Conservation (phyloP, 805 yeast genomes). For the Candida mattraensis region DNA sequence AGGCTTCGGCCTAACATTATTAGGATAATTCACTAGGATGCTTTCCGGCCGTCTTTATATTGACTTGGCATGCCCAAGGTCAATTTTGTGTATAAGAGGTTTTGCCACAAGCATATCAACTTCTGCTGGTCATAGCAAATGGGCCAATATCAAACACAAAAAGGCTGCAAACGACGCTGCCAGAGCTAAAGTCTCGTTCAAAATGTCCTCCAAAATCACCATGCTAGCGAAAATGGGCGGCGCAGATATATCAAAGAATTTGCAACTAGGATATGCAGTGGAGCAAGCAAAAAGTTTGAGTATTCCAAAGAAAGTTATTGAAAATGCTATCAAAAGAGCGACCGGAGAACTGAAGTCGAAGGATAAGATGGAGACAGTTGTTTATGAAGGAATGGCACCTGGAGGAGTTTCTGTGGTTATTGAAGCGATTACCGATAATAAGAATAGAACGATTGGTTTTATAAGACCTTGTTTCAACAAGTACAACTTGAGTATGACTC, state of each 20-base stretch:
- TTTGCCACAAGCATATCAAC: constrained; percentile 8
- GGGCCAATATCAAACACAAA: constrained; percentile 94
- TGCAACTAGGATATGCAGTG: constrained; percentile 64
- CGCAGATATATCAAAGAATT: constrained; percentile 59
- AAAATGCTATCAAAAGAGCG: constrained; percentile 84
- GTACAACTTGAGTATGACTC: constrained; percentile 62
- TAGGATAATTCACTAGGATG: no score
- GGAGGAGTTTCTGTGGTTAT: constrained; percentile 86
- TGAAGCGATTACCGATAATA: constrained; percentile 88
- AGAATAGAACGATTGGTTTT: constrained; percentile 72
- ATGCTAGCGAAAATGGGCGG: constrained; percentile 76
- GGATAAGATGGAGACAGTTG: constrained; percentile 50
- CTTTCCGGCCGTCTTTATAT: no score
- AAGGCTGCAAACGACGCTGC: constrained; percentile 90
- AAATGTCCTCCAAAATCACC: constrained; percentile 70
- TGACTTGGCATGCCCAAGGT: no score
- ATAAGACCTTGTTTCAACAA: constrained; percentile 76
- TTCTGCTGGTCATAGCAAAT: constrained; percentile 86
- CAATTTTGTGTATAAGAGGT: not conserved
- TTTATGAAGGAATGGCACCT: constrained; percentile 90
- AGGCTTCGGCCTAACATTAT: no score
- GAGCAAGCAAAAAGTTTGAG: constrained; percentile 77
- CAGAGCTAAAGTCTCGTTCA: constrained; percentile 65
- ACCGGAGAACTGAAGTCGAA: constrained; percentile 57
- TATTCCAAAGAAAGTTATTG: constrained; percentile 82